Conservation (phyloP, 1,284 basidiomycete species). For the Xerocomus amazonicus region DNA sequence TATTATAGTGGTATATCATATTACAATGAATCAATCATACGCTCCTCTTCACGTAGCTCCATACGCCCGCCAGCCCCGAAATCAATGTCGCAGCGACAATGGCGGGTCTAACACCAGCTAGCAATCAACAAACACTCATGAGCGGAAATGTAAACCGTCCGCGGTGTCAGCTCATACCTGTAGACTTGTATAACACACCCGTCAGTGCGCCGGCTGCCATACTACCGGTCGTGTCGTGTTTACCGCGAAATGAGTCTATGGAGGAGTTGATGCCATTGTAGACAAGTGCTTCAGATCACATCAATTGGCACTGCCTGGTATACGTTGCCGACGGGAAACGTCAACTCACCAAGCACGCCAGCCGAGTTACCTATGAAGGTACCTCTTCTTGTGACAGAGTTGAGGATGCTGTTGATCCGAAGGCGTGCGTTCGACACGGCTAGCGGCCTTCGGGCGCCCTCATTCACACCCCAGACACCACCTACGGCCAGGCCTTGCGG, state of each 20-base stretch:
- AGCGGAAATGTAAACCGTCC: conserved; percentile 35
- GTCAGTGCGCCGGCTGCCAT: conserved; percentile 91
- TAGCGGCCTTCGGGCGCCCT: conserved; percentile 85
- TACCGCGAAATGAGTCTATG: conserved; percentile 85
- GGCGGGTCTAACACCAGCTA: conserved; percentile 89
- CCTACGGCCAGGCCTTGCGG: conserved; percentile 86
- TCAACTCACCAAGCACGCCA: conserved; percentile 85
- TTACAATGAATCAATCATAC: conserved; percentile 52
- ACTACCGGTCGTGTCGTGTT: conserved; percentile 89
- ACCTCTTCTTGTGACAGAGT: conserved; percentile 94
- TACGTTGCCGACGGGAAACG: conserved; percentile 35
- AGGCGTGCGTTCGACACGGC: conserved; percentile 81
- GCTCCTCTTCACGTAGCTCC: conserved; percentile 89
- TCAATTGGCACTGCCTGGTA: conserved; percentile 25
- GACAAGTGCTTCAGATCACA: conserved; percentile 67
- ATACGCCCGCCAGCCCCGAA: conserved; percentile 83
- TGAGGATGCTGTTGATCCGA: conserved; percentile 95
- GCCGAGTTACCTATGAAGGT: conserved; percentile 98
- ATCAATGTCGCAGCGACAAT: conserved; percentile 86
- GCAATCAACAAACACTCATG: conserved; percentile 26
- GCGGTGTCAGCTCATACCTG: conserved; percentile 58
- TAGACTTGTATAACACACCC: conserved; percentile 91
- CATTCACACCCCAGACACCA: conserved; percentile 93
- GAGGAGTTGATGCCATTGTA: conserved; percentile 97
- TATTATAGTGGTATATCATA: conserved; percentile 48